Percentiles rank a stretch among this genome's conserved stretches.
Conservation (phyloP, 2,329 filamentous ascomycete species). For the Ceratocystis huliohia region DNA sequence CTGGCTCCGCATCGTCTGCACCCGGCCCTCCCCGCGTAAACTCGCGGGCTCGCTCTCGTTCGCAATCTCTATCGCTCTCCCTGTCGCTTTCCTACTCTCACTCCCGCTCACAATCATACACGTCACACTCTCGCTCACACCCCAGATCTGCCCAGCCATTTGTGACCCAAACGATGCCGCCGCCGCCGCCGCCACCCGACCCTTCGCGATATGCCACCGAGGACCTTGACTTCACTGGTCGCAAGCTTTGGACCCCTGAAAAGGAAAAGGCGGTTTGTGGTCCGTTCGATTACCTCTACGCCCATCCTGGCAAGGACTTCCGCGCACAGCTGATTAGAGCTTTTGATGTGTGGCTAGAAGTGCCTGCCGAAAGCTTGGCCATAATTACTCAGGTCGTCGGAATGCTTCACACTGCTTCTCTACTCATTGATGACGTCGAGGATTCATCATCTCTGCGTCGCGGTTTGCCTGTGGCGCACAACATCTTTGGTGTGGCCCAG, state of each 20-base stretch:
- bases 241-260: constrained; percentile 51
- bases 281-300: constrained; percentile 68
- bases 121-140: constrained; percentile 18
- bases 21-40: not conserved
- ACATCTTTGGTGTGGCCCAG: constrained; percentile 73
- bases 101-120: constrained; percentile 15
- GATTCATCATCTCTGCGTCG: constrained; percentile 65
- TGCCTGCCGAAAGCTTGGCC: constrained; percentile 55
- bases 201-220: constrained; percentile 42
- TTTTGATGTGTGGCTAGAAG: constrained; percentile 69
- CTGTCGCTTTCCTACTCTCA: constrained; percentile 13
- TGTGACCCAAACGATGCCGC: constrained; percentile 17
- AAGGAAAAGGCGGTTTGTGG: constrained; percentile 69
- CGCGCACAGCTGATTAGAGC: constrained; percentile 65
- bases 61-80: constrained; percentile 16
- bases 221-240: constrained; percentile 40
- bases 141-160: constrained; percentile 15
- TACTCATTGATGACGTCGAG: constrained; percentile 80
- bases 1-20: not conserved
- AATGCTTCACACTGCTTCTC: constrained; percentile 74
- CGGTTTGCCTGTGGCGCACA: constrained; percentile 70
- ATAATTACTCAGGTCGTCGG: constrained; percentile 69
- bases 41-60: constrained; percentile 7
- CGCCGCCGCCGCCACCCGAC: constrained; percentile 31
- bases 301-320: constrained; percentile 74